These are phyloP conservation scores for Ustilago curta DNA, from an alignment of 1,284 basidiomycete species.

Conservation along the genomic window DNA sequence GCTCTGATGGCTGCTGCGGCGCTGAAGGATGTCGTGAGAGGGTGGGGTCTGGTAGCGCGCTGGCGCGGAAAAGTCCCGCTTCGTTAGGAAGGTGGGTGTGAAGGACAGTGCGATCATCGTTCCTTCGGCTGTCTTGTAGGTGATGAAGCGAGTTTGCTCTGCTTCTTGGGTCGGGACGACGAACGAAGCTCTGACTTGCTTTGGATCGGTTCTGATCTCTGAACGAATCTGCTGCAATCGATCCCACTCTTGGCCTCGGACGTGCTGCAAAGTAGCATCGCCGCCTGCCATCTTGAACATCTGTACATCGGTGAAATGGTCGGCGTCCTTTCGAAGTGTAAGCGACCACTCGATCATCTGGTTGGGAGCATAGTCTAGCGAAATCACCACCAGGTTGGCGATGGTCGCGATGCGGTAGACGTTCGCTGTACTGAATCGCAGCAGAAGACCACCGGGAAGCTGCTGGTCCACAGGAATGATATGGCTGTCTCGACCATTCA, in stretches of 20 bases:
- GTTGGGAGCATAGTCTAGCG: constrained; percentile 17
- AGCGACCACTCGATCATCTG: constrained; percentile 36
- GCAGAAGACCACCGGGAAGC: constrained; percentile 56
- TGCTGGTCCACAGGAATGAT: constrained; percentile 44
- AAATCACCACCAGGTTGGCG: constrained; percentile 21
- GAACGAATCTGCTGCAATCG: constrained; percentile 15
- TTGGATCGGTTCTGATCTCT: constrained; percentile 1
- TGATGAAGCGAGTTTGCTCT: background rate
- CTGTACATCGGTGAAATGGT: constrained; percentile 14
- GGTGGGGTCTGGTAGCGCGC: background rate
- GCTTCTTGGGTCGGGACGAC: background rate
- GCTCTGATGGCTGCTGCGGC: background rate
- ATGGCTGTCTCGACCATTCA: constrained; percentile 42
- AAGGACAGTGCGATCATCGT: constrained; percentile 16
- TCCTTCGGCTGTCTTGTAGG: constrained; percentile 20
- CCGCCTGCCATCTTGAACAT: constrained; percentile 1
- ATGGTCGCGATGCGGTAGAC: constrained; percentile 69
- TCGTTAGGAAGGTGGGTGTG: constrained; percentile 11
- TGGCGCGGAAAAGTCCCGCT: constrained; percentile 22
- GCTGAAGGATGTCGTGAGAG: background rate
- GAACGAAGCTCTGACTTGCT: constrained; percentile 1
- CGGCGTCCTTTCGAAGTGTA: background rate
- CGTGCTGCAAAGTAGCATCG: background rate
- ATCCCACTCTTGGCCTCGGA: constrained; percentile 6
- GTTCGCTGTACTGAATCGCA: constrained; percentile 74